A percentile compares a stretch with the other conserved stretches of the same genome.
Evolutionary conservation across 1,284 basidiomycete species (phyloP).

Genomic region (Inonotus hispidus): DNA sequence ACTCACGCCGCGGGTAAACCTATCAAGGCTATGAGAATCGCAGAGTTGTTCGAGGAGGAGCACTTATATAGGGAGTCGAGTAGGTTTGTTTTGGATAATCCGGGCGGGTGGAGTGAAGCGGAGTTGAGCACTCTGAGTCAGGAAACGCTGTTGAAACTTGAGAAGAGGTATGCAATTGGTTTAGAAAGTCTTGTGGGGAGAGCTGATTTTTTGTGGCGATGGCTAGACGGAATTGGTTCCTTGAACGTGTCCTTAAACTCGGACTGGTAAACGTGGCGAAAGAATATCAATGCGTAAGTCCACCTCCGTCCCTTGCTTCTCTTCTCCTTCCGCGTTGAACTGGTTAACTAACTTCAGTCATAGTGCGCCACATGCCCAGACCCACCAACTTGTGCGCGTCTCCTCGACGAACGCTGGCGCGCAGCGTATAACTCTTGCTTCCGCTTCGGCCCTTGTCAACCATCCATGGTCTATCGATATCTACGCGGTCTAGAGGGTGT

Average conservation of each 20-base stretch:
- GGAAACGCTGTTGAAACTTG: conserved; percentile 80
- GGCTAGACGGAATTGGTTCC: conserved; percentile 86
- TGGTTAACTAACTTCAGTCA: conserved; percentile 4
- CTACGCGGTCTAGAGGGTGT: conserved; percentile 77
- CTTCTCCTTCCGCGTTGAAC: background rate
- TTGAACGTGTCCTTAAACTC: conserved; percentile 89
- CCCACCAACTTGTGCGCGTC: conserved; percentile 67
- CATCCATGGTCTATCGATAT: conserved; percentile 86
- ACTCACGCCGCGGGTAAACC: conserved; percentile 88
- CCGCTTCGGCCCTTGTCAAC: conserved; percentile 84
- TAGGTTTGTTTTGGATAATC: conserved; percentile 87
- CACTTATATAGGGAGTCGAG: conserved; percentile 87
- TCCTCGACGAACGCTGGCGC: conserved; percentile 92
- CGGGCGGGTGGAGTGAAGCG: conserved; percentile 76
- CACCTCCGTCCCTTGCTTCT: background rate
- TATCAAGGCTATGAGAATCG: conserved; percentile 86
- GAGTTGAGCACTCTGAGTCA: conserved; percentile 76
- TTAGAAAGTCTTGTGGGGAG: background rate
- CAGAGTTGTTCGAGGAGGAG: conserved; percentile 81
- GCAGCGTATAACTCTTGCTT: conserved; percentile 84
- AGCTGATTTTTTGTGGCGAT: background rate
- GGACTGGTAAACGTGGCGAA: conserved; percentile 81
- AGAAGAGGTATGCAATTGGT: conserved; percentile 57
- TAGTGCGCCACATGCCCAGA: conserved; percentile 85
- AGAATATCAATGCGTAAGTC: conserved; percentile 81